A percentile compares a stretch with the other conserved stretches of the same genome.
phyloP scores from a whole-genome alignment of 495 filamentous ascomycete species.

The Parmelia sp. region DNA sequence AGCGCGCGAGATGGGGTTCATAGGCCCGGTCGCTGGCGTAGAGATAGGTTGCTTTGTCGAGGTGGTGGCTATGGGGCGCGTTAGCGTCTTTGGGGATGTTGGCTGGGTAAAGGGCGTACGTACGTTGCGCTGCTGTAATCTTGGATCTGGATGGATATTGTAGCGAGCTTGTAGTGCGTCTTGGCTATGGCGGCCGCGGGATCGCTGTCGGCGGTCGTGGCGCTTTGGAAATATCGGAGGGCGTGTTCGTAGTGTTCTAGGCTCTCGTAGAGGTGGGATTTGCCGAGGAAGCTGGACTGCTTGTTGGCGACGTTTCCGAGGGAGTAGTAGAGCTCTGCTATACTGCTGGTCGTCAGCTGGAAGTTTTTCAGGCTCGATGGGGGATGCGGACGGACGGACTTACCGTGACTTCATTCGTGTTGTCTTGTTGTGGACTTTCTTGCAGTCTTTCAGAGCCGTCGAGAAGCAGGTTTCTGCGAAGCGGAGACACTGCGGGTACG shows the following conservation, averaged over 20 bases:
- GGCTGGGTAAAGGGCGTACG: neutral
- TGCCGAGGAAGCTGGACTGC: neutral
- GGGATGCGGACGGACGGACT: neutral
- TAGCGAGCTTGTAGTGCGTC: conserved; percentile 4
- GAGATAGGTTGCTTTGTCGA: neutral
- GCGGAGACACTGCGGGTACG: neutral
- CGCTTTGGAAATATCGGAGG: neutral
- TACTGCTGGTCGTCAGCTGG: neutral
- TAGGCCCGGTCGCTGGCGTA: neutral
- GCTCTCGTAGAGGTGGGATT: neutral
- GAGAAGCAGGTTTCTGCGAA: neutral
- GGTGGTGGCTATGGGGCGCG: neutral
- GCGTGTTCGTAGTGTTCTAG: neutral
- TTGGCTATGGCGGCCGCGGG: neutral
- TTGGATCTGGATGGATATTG: neutral
- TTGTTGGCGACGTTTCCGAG: neutral
- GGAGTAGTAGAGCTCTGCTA: conserved; percentile 3
- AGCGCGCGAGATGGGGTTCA: neutral
- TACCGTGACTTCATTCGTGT: neutral
- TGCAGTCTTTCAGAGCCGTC: neutral
- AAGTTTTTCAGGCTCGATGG: neutral
- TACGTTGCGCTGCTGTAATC: neutral
- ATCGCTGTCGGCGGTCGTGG: neutral
- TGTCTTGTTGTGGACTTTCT: neutral
- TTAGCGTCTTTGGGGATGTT: neutral